Conservation (phyloP, 345 rosid species). For the Cardamine resedifolia region DNA sequence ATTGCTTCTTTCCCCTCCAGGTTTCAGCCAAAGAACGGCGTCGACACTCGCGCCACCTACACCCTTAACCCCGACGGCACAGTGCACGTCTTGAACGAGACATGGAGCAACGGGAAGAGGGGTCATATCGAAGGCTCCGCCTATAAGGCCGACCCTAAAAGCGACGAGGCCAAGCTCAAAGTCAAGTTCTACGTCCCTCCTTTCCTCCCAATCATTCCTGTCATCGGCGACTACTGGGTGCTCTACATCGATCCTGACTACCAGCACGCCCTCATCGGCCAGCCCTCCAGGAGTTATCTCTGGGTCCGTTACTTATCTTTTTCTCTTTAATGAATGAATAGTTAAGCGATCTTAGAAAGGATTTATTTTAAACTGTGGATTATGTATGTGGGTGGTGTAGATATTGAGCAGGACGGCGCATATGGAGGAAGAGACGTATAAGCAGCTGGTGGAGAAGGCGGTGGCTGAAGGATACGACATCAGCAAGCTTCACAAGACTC, state of each 20-base stretch:
- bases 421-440: slow-evolving; percentile 61
- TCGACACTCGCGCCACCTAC: slow-evolving; percentile 80
- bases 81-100: slow-evolving; percentile 76
- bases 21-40: slow-evolving; percentile 80
- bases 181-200: slow-evolving; percentile 91
- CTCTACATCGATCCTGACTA: slow-evolving; percentile 64
- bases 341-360: neutral
- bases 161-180: slow-evolving; percentile 89
- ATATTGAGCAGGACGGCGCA: slow-evolving; percentile 65
- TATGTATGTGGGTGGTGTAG: slow-evolving; percentile 36
- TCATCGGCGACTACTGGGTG: slow-evolving; percentile 86
- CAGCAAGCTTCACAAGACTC: slow-evolving; percentile 73
- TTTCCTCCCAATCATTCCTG: slow-evolving; percentile 77
- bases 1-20: slow-evolving; percentile 79
- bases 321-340: neutral
- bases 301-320: slow-evolving; percentile 48
- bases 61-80: slow-evolving; percentile 71
- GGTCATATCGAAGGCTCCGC: slow-evolving; percentile 64
- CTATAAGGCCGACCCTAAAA: slow-evolving; percentile 66
- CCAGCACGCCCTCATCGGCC: slow-evolving; percentile 67
- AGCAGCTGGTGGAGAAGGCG: slow-evolving; percentile 60
- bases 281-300: slow-evolving; percentile 69
- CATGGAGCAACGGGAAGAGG: slow-evolving; percentile 76
- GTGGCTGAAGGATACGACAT: slow-evolving; percentile 63
- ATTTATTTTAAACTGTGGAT: neutral